A percentile compares a stretch with the other conserved stretches of the same genome.
These are phyloP conservation scores for Pichia gijzeniarum DNA, from an alignment of 805 yeast genomes.

Conservation along the genomic window DNA sequence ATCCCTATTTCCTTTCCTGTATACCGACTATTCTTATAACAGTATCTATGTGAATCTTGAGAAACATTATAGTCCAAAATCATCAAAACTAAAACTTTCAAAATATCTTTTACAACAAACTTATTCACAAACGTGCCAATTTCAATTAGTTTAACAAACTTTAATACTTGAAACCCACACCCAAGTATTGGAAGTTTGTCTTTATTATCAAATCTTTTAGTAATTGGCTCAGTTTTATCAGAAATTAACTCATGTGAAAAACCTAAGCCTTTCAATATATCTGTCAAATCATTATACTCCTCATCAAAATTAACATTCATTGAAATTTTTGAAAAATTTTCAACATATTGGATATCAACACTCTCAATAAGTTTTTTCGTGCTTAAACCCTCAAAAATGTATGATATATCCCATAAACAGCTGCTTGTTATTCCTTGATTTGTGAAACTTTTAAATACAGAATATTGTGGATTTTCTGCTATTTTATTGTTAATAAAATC, in stretches of 20 bases:
- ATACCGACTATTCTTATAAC: background rate
- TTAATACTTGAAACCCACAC: constrained; percentile 10
- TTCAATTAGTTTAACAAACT: constrained; percentile 4
- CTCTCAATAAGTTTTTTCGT: background rate
- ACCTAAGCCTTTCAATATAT: constrained; percentile 4
- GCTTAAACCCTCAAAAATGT: background rate
- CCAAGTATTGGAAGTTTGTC: constrained; percentile 5
- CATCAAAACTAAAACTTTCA: constrained; percentile 4
- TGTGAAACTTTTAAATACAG: constrained; percentile 5
- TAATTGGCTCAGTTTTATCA: background rate
- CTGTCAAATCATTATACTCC: background rate
- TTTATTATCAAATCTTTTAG: constrained; percentile 8
- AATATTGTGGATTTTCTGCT: constrained; percentile 2
- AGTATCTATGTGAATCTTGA: constrained; percentile 1
- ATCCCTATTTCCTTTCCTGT: constrained; percentile 6
- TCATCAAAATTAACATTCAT: background rate
- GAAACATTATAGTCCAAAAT: constrained; percentile 8
- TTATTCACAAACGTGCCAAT: background rate
- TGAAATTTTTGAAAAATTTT: background rate
- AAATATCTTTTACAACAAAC: background rate
- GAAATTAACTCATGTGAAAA: background rate
- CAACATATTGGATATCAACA: constrained; percentile 4
- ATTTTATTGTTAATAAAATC: background rate
- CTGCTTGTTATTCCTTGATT: background rate
- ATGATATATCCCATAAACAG: background rate